These are phyloP conservation scores for Camelina neglecta DNA, from an alignment of 345 rosid species.

Conservation along the genomic window DNA sequence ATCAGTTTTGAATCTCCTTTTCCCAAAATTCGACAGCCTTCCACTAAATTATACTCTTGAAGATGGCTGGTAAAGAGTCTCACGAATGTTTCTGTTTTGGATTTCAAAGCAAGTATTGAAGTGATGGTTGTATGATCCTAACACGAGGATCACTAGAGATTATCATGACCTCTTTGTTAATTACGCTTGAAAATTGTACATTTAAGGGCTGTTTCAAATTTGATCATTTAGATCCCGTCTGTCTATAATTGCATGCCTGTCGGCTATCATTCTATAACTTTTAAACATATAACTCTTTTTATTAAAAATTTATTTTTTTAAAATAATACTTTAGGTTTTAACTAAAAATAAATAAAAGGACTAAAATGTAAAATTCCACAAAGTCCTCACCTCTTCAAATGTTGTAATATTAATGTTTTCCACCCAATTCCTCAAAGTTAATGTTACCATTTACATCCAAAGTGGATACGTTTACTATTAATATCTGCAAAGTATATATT, in stretches of 20 bases:
- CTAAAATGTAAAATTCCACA: no score
- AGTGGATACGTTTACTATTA: no score
- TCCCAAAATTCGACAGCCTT: constrained; percentile 23
- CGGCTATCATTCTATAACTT: neutral
- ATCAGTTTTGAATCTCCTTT: constrained; percentile 7
- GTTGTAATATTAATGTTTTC: no score
- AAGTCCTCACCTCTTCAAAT: no score
- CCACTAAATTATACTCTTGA: constrained; percentile 22
- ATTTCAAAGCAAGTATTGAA: constrained; percentile 13
- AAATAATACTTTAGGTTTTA: no score
- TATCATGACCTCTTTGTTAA: neutral
- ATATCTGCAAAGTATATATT: neutral
- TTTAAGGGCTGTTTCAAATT: neutral
- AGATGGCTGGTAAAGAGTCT: constrained; percentile 36
- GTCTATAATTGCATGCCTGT: neutral
- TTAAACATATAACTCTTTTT: neutral
- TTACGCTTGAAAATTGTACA: neutral
- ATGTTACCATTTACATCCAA: no score
- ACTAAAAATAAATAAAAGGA: no score
- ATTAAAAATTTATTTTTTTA: no score
- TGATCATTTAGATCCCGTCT: neutral
- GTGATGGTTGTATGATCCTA: neutral
- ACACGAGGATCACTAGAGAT: neutral
- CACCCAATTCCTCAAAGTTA: no score
- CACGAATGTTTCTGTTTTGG: constrained; percentile 12